phyloP scores from a whole-genome alignment of 1,284 basidiomycete genomes.

The Nidula niveotomentosa region DNA sequence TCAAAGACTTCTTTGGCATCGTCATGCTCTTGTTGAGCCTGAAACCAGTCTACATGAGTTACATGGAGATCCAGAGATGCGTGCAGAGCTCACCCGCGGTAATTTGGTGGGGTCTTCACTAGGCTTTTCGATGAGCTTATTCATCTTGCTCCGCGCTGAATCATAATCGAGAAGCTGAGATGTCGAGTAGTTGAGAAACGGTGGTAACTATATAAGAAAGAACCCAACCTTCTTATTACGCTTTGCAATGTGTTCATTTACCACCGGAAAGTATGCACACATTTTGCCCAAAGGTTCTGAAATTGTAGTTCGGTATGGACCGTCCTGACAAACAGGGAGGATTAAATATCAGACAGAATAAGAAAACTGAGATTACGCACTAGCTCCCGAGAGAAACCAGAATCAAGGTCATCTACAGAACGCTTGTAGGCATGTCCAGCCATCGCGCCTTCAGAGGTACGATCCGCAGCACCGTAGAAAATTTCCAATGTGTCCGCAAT shows the following conservation, averaged over 20 bases:
- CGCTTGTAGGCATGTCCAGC: slow-evolving; percentile 96
- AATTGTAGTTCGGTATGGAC: slow-evolving; percentile 91
- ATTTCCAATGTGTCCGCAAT: slow-evolving; percentile 93
- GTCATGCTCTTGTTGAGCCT: slow-evolving; percentile 95
- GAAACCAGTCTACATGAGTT: not conserved
- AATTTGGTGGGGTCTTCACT: slow-evolving; percentile 92
- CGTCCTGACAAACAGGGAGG: slow-evolving; percentile 58
- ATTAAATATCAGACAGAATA: slow-evolving; percentile 2
- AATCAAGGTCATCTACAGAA: slow-evolving; percentile 93
- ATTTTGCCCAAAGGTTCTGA: slow-evolving; percentile 96
- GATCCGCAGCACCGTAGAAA: slow-evolving; percentile 90
- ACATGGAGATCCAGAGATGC: too few relatives aligned
- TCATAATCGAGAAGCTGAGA: slow-evolving; percentile 93
- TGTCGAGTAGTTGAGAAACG: not conserved
- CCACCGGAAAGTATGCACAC: slow-evolving; percentile 91
- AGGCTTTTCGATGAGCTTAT: slow-evolving; percentile 92
- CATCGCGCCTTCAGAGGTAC: slow-evolving; percentile 91
- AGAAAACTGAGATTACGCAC: slow-evolving; percentile 41
- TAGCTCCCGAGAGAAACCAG: slow-evolving; percentile 82
- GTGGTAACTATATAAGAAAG: not conserved
- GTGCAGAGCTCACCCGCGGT: slow-evolving; percentile 58
- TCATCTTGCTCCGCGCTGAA: slow-evolving; percentile 83
- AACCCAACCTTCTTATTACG: slow-evolving; percentile 89
- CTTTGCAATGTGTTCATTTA: slow-evolving; percentile 94
- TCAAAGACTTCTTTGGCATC: slow-evolving; percentile 94